These are phyloP conservation scores for Debaryomyces coudertii DNA, from an alignment of 1,139 yeast genomes.

Conservation along the genomic window DNA sequence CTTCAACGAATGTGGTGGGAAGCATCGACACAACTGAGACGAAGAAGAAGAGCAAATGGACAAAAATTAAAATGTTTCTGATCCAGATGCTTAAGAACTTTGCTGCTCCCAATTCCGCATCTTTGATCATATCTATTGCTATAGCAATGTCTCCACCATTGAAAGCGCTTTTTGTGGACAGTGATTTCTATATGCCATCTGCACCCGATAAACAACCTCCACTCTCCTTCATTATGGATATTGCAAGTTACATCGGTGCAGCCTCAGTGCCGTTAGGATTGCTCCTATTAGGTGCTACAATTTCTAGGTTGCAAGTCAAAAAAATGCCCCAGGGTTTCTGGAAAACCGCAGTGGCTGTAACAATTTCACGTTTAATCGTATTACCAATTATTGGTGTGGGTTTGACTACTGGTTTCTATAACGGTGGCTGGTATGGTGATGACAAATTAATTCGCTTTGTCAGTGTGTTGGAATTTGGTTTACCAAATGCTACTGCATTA, in stretches of 20 bases:
- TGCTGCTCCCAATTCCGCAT: slow-evolving; percentile 67
- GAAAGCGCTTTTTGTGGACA: slow-evolving; percentile 69
- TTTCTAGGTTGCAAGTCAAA: slow-evolving; percentile 67
- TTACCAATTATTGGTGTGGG: slow-evolving; percentile 53
- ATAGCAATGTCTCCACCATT: slow-evolving; percentile 87
- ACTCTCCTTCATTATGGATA: slow-evolving; percentile 80
- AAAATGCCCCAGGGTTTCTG: slow-evolving; percentile 71
- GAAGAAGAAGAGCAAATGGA: slow-evolving; percentile 2
- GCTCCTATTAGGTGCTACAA: slow-evolving; percentile 79
- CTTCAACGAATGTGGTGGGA: slow-evolving; percentile 12
- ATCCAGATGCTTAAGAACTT: slow-evolving; percentile 52
- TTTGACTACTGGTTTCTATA: slow-evolving; percentile 43
- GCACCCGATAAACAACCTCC: slow-evolving; percentile 91
- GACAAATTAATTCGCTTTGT: slow-evolving; percentile 62
- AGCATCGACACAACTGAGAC: slow-evolving; percentile 8
- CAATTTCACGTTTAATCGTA: slow-evolving; percentile 36
- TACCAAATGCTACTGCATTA: slow-evolving; percentile 86
- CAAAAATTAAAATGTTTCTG: slow-evolving; percentile 16
- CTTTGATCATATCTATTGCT: slow-evolving; percentile 62
- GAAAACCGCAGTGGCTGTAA: slow-evolving; percentile 53
- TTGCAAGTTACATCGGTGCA: slow-evolving; percentile 74
- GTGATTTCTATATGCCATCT: slow-evolving; percentile 38
- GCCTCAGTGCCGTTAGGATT: slow-evolving; percentile 91
- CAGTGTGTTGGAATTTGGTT: slow-evolving; percentile 72
- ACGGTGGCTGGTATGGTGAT: slow-evolving; percentile 52